Evolutionary conservation across 2,329 filamentous ascomycete genomes (phyloP), one percentile per base, ranked within the genome.

Genomic region (Trichoderma pleuroti): DNA sequence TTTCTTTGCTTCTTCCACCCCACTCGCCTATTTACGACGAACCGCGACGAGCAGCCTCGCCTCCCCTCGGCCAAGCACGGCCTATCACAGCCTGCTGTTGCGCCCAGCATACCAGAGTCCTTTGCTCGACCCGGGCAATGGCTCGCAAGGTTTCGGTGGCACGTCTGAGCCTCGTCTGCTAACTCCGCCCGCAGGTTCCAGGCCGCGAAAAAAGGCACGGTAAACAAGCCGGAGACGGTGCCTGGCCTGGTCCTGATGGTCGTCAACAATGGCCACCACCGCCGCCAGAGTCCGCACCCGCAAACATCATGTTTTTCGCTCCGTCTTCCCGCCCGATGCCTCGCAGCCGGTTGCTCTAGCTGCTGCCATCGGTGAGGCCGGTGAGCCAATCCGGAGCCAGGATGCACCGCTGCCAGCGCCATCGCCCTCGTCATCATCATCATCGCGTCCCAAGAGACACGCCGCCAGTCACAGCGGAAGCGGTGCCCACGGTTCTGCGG

Each of bases 261-360:
- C n/a, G 39, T 32, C 68, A 32, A 66, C 56, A 56, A 70, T 67
- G 60, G 61, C 62, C 54, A 74, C 65, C 67, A 82, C 82, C 79
- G 80, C 81, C 67, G 82, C 85, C 67, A 81, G 79, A 73, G 83
- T 86, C 78, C 82, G 80, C 73, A 78, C 81, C 67, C 84, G 84
- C 72, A 85, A 82, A 74, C 83, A 84, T 70, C 84, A 82, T 72
- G 80, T 87, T 56, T 84, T 89, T 74, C 82, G 82, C 72, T 88
- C 87, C 30, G 86, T 89, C 75, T 89, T 89, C 78, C 84, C 84
- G 72, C 83, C 82, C 18, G 84, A 87, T 71, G 75, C 83, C 74
- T 83, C 83, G 18, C 85, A 84, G 76, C 83, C 86, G 54, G 85
- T 85, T 68, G 83, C 86, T 42, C 78, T 82, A 18, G 74, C 80